A percentile compares a stretch with the other conserved stretches of the same genome.
Evolutionary conservation across 257 asterid species (phyloP).

Genomic region (Marsdenia floribunda): DNA sequence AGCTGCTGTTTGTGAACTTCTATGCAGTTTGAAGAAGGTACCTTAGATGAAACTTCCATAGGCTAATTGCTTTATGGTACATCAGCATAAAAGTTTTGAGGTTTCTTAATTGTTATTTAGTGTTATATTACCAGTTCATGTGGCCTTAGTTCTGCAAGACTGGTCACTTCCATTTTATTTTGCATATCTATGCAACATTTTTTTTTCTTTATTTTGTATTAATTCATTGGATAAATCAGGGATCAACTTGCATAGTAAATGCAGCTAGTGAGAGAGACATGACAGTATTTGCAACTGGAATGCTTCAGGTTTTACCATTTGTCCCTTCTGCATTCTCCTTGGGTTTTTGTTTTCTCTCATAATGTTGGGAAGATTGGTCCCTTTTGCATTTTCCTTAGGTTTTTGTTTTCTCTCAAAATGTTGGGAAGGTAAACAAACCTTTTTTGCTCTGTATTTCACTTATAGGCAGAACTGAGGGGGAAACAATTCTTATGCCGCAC

Average conservation of each 20-base stretch:
- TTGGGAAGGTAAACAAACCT: slow-evolving; percentile 18
- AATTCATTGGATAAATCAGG: slow-evolving; percentile 46
- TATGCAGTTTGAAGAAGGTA: slow-evolving; percentile 85
- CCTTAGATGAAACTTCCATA: slow-evolving; percentile 5
- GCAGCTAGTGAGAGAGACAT: slow-evolving; percentile 96
- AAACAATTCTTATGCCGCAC: slow-evolving; percentile 91
- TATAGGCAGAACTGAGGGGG: slow-evolving; percentile 90
- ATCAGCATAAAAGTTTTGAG: background rate
- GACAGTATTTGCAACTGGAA: slow-evolving; percentile 94
- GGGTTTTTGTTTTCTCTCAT: slow-evolving; percentile 15
- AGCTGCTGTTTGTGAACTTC: slow-evolving; percentile 83
- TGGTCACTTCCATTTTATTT: background rate
- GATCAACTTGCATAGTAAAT: slow-evolving; percentile 85
- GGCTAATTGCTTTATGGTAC: background rate
- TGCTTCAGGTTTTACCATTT: slow-evolving; percentile 64
- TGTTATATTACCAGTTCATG: background rate
- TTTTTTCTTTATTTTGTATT: background rate
- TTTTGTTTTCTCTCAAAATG: slow-evolving; percentile 15
- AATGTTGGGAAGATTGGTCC: slow-evolving; percentile 15
- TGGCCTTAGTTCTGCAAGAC: background rate
- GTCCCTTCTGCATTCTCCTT: slow-evolving; percentile 7
- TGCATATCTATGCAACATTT: background rate
- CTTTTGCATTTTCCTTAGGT: slow-evolving; percentile 9
- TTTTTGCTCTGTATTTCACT: slow-evolving; percentile 23
- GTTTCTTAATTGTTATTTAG: background rate